phyloP scores from a whole-genome alignment of 129 eudicot genomes.

The Ambrosia trifida region DNA sequence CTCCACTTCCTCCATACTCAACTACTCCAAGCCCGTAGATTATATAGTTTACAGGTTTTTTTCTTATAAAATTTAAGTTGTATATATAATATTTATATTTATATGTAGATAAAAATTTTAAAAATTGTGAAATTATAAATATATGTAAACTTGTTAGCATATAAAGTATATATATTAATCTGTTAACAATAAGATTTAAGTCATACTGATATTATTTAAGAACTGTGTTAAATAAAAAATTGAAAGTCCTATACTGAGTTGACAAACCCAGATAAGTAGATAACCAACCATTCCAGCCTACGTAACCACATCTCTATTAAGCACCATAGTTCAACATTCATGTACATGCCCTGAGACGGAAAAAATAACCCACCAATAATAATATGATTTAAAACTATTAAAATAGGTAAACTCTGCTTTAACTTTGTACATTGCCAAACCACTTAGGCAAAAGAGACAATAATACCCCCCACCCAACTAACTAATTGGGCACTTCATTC shows the following conservation, averaged over 20 bases:
- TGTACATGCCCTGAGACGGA: neutral
- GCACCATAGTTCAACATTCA: constrained; percentile 12
- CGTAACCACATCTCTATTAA: neutral
- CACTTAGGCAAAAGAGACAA: constrained; percentile 19
- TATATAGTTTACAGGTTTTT: too few species aligned
- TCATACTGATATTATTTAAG: too few species aligned
- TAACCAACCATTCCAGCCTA: neutral
- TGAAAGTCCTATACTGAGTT: neutral
- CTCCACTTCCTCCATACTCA: too few species aligned
- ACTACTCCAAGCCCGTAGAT: too few species aligned
- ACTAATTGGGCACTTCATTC: constrained; percentile 22
- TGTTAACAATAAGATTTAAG: too few species aligned
- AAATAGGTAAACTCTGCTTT: constrained; percentile 26
- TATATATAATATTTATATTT: too few species aligned
- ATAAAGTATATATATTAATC: too few species aligned
- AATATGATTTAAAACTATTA: constrained; percentile 25
- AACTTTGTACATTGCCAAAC: constrained; percentile 38
- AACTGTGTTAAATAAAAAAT: too few species aligned
- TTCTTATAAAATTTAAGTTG: too few species aligned
- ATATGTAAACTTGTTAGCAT: too few species aligned
- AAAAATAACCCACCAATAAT: constrained; percentile 32
- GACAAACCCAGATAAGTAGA: neutral
- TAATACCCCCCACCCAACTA: constrained; percentile 11
- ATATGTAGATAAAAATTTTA: too few species aligned
- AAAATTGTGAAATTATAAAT: too few species aligned